Evolutionary conservation across 345 rosid species (phyloP).

Genomic region (Zanthoxylum bungeanum): DNA sequence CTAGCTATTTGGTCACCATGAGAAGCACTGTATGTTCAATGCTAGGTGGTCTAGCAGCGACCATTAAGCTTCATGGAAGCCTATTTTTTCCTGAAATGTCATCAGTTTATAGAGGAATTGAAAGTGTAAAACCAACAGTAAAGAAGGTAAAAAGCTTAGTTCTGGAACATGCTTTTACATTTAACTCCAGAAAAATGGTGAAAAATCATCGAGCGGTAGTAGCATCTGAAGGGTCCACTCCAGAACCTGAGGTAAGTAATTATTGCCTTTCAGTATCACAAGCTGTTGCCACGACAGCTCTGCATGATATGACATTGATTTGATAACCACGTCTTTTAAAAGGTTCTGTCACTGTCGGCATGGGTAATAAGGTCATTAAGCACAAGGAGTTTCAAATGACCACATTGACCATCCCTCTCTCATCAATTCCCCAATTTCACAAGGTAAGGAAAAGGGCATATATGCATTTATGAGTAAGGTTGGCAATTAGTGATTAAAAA

Average conservation of each 20-base stretch:
- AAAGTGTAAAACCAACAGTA: neutral
- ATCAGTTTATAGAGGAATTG: neutral
- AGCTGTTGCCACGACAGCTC: neutral
- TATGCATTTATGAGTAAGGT: neutral
- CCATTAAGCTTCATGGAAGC: constrained; percentile 7
- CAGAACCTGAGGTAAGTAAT: neutral
- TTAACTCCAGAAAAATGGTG: neutral
- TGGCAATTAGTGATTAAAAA: too few species aligned
- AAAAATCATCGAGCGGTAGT: constrained; percentile 23
- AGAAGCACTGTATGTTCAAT: constrained; percentile 4
- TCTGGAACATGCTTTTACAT: neutral
- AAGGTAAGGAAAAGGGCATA: neutral
- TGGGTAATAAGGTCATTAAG: neutral
- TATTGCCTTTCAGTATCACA: neutral
- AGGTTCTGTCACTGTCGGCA: neutral
- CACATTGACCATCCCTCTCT: neutral
- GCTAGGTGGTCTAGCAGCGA: neutral
- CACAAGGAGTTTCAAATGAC: neutral
- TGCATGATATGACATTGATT: neutral
- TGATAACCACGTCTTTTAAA: neutral
- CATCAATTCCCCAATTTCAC: neutral
- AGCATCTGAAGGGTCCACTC: constrained; percentile 6
- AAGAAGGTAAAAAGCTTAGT: constrained; percentile 5
- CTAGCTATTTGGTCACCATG: neutral
- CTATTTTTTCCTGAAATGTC: constrained; percentile 4